Evolutionary conservation across 352 stramenopile genomes (phyloP), one percentile per base, ranked within the genome.

Genomic region (Elongisporangium undulatum): DNA sequence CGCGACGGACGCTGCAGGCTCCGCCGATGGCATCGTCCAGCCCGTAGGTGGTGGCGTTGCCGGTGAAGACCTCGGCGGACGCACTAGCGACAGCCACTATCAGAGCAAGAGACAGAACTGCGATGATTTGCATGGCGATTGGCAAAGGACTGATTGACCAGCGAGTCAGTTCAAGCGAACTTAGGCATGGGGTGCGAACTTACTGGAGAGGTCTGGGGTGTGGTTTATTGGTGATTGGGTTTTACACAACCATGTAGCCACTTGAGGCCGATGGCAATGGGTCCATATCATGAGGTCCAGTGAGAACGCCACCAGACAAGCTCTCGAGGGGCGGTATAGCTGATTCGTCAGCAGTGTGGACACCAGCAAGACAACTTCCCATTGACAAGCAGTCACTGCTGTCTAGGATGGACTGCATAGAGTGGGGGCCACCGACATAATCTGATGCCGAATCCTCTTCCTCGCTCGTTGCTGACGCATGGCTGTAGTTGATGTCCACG

Each of bases 41-140:
- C 4, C 76, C 74, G 41, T 86, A 86, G 0, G 72, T 84, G 19
- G 76, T 86, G 53, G 76, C 76, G 21, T 63, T 74, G 26, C 76
- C 76, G 15, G 58, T 68, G 62, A 86, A 86, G 2, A 68, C 56
- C 19, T 83, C 69, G 17, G 66, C 65, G n/a, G 62, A 61, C 21
- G 58, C 49, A 53, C 10, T 26, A 20, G 20, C 51, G 49, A 29
- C 23, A 12, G n/a, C 26, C 29, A 9, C 12, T 9, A 34, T 21
- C 49, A 52, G 21, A 8, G 58, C 2, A 16, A 57, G 58, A 20
- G 16, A 20, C 19, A 49, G 8, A 24, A 51, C 24, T 16, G 41
- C 26, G 34, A 17, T 45, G 34, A 45, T 45, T 45, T 12, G 34
- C 34, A 45, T 45, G 34, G 9, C 1, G 26, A 38, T 38, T 38